Percentiles rank a stretch among this genome's conserved stretches.
phyloP scores from a whole-genome alignment of 108 stramenopile species.

The Nannochloropsis gaditana region DNA sequence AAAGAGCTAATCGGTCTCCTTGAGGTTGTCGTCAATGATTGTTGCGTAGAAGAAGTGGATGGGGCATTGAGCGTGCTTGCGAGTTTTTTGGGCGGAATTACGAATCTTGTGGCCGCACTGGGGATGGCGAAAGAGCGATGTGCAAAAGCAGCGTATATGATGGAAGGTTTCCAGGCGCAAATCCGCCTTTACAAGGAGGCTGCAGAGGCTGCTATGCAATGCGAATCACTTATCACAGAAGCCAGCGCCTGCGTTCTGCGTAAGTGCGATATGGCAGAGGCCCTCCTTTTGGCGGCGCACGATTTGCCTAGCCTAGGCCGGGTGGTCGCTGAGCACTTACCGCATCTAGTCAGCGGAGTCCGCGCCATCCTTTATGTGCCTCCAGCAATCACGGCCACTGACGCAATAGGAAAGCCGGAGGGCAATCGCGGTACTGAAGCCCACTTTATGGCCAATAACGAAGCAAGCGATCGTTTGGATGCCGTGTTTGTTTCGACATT shows the following conservation, averaged over 20 bases:
- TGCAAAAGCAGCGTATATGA: not conserved
- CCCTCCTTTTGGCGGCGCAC: conserved; percentile 4
- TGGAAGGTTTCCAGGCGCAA: not conserved
- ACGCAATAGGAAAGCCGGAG: not conserved
- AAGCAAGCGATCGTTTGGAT: not conserved
- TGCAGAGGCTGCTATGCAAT: not conserved
- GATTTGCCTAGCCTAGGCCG: not conserved
- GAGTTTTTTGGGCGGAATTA: not conserved
- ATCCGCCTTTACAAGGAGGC: not conserved
- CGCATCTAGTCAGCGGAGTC: not conserved
- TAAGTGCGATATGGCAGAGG: not conserved
- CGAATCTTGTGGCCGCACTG: not conserved
- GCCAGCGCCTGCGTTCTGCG: not conserved
- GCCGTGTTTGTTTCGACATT: not conserved
- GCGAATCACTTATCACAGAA: not conserved
- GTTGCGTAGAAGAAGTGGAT: not conserved
- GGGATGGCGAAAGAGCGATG: not conserved
- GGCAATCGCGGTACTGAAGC: not conserved
- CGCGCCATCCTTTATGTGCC: conserved; percentile 1
- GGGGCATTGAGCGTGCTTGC: not conserved
- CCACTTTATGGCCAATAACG: too few relatives aligned
- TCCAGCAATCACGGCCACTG: not conserved
- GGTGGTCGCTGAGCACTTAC: not conserved
- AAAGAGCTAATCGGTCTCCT: not conserved
- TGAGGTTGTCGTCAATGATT: not conserved